Evolutionary conservation across 2,329 filamentous ascomycete genomes (phyloP), one percentile per base, ranked within the genome.

Genomic region (Ilyonectria destructans): DNA sequence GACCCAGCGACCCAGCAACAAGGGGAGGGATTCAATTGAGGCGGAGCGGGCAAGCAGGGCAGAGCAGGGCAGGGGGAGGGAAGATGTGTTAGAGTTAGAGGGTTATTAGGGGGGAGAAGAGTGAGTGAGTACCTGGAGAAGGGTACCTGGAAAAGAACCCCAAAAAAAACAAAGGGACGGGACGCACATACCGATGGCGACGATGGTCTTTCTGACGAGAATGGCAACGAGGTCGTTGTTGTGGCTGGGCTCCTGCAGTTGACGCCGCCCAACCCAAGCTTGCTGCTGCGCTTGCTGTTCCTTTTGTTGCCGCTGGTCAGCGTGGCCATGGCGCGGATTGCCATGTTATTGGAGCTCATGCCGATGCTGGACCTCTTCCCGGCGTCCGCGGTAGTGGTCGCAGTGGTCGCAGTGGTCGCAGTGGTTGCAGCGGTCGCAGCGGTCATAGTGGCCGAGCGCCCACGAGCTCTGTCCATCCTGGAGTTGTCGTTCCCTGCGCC

Each of bases 271-370:
- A 61, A 49, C 23, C 63, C 33, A 43, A 61, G 40, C 12, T 29
- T 54, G 35, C 58, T 45, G 6, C 7, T 31, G 19, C 62, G 26
- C 31, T 49, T 56, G 55, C 35, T 58, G 10, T 35, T 43, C 13
- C 37, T 21, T 43, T 48, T 62, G 59, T 59, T 62, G 58, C 35
- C 58, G 58, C 29, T 61, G 58, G 49, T 15, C 49, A 61, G 54
- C 17, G 58, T 37, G 46, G 58, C 49, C 58, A 61, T 61, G 49
- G 58, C 58, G 26, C 49, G 37, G 33, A 61, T 54, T 54, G 58
- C 46, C n/a, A 54, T 59, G n/a, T 59, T 61, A 45, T 61, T 61
- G 33, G 58, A 61, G 49, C 58, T 61, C 35, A 61, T 54, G 58
- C 58, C 37, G 37, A 55, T 43, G 37, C 58, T 61, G 23, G 49